Evolutionary conservation across 116 monocot genomes (phyloP).

Genomic region (Zostera marina): DNA sequence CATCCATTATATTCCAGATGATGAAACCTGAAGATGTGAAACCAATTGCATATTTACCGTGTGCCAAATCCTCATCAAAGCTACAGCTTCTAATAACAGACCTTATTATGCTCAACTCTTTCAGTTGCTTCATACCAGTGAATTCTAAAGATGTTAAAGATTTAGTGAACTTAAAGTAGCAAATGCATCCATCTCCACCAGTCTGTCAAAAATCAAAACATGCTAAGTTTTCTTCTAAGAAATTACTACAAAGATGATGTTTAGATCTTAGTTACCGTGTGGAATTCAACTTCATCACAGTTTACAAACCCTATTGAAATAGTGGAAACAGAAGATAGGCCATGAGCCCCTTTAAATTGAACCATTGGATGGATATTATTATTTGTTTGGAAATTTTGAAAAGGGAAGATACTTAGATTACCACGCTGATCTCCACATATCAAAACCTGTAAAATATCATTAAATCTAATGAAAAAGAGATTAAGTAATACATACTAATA

Average conservation of each 20-base stretch:
- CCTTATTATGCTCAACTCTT: slow-evolving; percentile 61
- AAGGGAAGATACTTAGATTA: slow-evolving; percentile 52
- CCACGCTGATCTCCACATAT: slow-evolving; percentile 88
- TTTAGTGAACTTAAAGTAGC: slow-evolving; percentile 57
- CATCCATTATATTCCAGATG: slow-evolving; percentile 61
- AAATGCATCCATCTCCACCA: slow-evolving; percentile 95
- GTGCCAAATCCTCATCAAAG: slow-evolving; percentile 12
- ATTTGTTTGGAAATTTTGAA: slow-evolving; percentile 16
- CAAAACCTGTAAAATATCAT: slow-evolving; percentile 31
- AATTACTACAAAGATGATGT: too few relatives aligned
- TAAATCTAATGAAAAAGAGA: neutral
- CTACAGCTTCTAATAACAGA: slow-evolving; percentile 18
- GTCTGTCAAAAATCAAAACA: slow-evolving; percentile 38
- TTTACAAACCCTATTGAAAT: slow-evolving; percentile 20
- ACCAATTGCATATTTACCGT: slow-evolving; percentile 50
- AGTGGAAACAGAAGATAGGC: slow-evolving; percentile 73
- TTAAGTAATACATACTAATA: too few relatives aligned
- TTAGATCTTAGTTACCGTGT: slow-evolving; percentile 28
- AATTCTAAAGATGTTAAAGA: slow-evolving; percentile 34
- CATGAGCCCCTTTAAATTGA: slow-evolving; percentile 94
- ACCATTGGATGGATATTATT: slow-evolving; percentile 15
- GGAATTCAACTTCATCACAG: slow-evolving; percentile 33
- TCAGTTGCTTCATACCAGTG: slow-evolving; percentile 82
- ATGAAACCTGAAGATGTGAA: slow-evolving; percentile 85
- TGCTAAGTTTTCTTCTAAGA: neutral